Evolutionary conservation across 140 eudicot species (phyloP).

Genomic region (Flaveria floridana): DNA sequence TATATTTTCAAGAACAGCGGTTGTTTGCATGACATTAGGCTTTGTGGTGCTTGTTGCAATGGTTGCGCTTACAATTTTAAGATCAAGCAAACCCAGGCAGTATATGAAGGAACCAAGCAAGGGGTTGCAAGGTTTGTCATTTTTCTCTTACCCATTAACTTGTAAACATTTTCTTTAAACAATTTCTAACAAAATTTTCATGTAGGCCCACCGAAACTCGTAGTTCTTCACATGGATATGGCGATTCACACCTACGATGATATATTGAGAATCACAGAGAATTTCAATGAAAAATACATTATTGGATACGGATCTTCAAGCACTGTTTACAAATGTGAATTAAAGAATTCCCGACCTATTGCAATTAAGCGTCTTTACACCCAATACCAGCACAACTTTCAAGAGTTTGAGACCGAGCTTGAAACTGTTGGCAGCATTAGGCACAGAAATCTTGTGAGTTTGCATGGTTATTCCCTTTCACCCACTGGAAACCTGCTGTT

Average conservation of each 20-base stretch:
- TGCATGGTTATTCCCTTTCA: conserved; percentile 81
- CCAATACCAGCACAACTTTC: conserved; percentile 55
- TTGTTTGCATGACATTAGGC: conserved; percentile 66
- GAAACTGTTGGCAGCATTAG: conserved; percentile 77
- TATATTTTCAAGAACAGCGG: conserved; percentile 52
- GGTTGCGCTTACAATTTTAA: conserved; percentile 55
- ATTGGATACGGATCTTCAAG: conserved; percentile 92
- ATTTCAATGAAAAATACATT: conserved; percentile 66
- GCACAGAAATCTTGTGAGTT: conserved; percentile 82
- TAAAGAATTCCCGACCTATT: conserved; percentile 80
- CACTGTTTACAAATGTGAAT: conserved; percentile 72
- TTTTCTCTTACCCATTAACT: not conserved
- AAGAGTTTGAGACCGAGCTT: conserved; percentile 81
- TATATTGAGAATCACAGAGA: conserved; percentile 74
- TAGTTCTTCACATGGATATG: conserved; percentile 80
- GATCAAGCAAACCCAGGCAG: conserved; percentile 50
- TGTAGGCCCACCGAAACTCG: conserved; percentile 73
- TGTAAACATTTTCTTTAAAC: not conserved
- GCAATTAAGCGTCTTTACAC: conserved; percentile 87
- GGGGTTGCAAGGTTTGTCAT: conserved; percentile 51
- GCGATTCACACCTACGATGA: conserved; percentile 85
- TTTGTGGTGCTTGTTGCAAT: conserved; percentile 54
- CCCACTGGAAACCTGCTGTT: conserved; percentile 77
- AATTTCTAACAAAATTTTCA: conserved; percentile 8
- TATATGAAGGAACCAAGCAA: conserved; percentile 43